phyloP scores from a whole-genome alignment of 495 filamentous ascomycete species.

The Xylaria intraflava region DNA sequence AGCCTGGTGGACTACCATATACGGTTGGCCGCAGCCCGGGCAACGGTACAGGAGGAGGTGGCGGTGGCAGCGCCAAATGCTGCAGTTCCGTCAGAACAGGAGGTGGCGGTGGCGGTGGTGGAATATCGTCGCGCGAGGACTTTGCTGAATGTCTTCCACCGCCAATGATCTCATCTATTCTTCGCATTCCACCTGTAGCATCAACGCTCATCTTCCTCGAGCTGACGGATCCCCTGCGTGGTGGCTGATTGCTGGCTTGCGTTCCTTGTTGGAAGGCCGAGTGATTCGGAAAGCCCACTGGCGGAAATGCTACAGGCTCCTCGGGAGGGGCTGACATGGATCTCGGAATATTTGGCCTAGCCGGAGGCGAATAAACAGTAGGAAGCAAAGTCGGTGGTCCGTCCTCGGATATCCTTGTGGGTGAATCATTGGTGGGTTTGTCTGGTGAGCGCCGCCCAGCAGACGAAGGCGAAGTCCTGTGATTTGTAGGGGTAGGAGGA shows the following conservation, averaged over 20 bases:
- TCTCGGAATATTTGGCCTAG: slow-evolving; percentile 48
- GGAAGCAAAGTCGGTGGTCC: slow-evolving; percentile 42
- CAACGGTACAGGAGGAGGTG: slow-evolving; percentile 59
- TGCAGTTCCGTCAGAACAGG: slow-evolving; percentile 77
- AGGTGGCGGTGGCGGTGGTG: slow-evolving; percentile 45
- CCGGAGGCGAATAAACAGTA: slow-evolving; percentile 59
- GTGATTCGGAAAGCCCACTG: slow-evolving; percentile 24
- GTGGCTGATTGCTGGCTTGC: slow-evolving; percentile 38
- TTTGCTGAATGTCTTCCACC: slow-evolving; percentile 32
- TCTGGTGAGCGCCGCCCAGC: slow-evolving; percentile 24
- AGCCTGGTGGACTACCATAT: slow-evolving; percentile 44
- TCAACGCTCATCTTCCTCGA: slow-evolving; percentile 35
- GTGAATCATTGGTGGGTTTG: slow-evolving; percentile 21
- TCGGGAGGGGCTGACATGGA: slow-evolving; percentile 72
- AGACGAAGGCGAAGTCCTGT: slow-evolving; percentile 26
- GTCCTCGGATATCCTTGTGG: slow-evolving; percentile 17
- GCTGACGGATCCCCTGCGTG: slow-evolving; percentile 21
- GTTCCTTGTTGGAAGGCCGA: slow-evolving; percentile 45
- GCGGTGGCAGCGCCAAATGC: slow-evolving; percentile 64
- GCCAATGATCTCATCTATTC: slow-evolving; percentile 61
- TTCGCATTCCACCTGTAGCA: slow-evolving; percentile 22
- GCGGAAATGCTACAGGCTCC: slow-evolving; percentile 38
- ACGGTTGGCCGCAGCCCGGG: slow-evolving; percentile 29
- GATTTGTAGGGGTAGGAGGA: slow-evolving; percentile 56
- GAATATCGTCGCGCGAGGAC: slow-evolving; percentile 37